Base-by-base conservation (phyloP, 306 rosid species). In the Elaeagnus macrophylla region DNA sequence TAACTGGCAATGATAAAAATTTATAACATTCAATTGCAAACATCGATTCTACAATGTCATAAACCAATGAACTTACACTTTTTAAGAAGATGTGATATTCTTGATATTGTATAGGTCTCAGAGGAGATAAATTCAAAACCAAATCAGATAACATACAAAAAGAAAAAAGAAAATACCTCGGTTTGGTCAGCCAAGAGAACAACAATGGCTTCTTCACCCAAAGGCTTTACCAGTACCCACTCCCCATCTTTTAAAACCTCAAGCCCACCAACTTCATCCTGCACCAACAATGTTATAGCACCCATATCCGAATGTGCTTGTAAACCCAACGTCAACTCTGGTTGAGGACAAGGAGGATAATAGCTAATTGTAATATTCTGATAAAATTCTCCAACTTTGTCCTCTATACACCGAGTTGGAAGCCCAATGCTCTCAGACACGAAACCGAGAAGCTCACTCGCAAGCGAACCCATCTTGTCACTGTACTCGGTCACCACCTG, bases 291-390 rank as follows among this genome's bases (percentile, higher is more conserved):
- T 41, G 97, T 86, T 9, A 90, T 61, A 8, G 74, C 88, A 10
- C 97, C 95, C 41, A 86, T 67, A 53, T 90, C 97, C 40, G 97
- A 90, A 69, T 90, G 97, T 6, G 94, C 44, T 65, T 90, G 97
- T 58, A 90, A 65, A 50, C 97, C 97, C 46, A 90, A 79, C 0
- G 97, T 86, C 51, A 90, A 80, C 13, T 86, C 89, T 3, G 91
- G 97, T 68, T 86, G 85, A 10, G 95, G 97, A 58, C 97, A 80
- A 39, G 74, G 83, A 46, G 97, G 95, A 62, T 86, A 90, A 49
- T 86, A 90, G 35, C 97, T 90, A 10, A 83, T 77, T n/a, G 94
- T 82, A 14, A 91, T 71, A 32, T 91, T 91, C 82, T 91, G 97
- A 48, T 67, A 84, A 41, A 91, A 44, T 13, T 72, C 94, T 37